These are phyloP conservation scores for Dothistroma septosporum DNA, from an alignment of 2,329 filamentous ascomycete genomes.

Conservation along the genomic window DNA sequence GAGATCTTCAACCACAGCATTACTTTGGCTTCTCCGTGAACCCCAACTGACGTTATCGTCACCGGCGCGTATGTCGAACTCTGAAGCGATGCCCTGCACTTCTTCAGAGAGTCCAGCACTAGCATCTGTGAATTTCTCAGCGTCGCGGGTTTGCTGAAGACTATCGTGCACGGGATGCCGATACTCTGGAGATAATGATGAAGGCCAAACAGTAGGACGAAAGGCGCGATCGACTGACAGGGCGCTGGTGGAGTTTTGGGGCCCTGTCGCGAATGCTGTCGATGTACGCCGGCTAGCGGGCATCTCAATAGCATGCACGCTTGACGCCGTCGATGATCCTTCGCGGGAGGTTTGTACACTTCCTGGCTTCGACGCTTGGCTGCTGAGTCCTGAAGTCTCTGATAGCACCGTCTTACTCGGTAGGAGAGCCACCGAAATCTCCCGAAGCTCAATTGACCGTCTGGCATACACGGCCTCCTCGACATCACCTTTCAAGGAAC, in stretches of 20 bases:
- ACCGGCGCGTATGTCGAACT: slow-evolving; percentile 33
- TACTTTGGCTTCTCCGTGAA: slow-evolving; percentile 29
- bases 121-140: slow-evolving; percentile 42
- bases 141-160: slow-evolving; percentile 24
- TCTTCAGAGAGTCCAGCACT: slow-evolving; percentile 34
- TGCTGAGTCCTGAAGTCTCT: slow-evolving; percentile 14
- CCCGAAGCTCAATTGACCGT: slow-evolving; percentile 19
- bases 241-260: not conserved
- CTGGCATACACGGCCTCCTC: not conserved
- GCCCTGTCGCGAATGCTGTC: slow-evolving; percentile 3
- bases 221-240: slow-evolving; percentile 1
- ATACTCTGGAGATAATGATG: not conserved
- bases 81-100: slow-evolving; percentile 4
- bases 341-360: not conserved
- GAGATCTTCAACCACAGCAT: slow-evolving; percentile 24
- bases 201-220: slow-evolving; percentile 1
- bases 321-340: not conserved
- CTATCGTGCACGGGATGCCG: not conserved
- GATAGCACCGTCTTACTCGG: slow-evolving; percentile 23
- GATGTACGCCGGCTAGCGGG: not conserved
- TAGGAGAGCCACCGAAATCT: slow-evolving; percentile 29
- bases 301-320: not conserved
- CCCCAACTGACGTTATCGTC: slow-evolving; percentile 38
- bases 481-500: not conserved
- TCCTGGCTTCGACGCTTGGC: not conserved